Base-by-base conservation (phyloP, 768 basidiomycete genomes). In the Lentinula raphanica region DNA sequence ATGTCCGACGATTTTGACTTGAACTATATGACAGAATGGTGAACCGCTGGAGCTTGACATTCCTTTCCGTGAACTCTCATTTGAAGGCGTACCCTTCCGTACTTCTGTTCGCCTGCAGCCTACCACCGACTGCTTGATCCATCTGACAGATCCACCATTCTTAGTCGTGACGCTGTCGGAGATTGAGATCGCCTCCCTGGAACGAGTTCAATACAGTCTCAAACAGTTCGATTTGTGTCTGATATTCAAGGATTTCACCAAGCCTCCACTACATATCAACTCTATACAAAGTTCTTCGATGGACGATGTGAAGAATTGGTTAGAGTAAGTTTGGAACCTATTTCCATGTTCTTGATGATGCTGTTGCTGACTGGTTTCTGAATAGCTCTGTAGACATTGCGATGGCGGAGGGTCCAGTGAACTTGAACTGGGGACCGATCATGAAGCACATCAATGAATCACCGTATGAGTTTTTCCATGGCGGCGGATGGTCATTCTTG, bases 371-470 rank as follows among this genome's bases (percentile, higher is more conserved):
- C 64, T 57, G 54, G 40, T 15, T 59, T n/a, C 36, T 58, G 56
- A 13, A 31, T 62, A 98, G 95, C 67, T 98, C 95, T 5, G 94
- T 98, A 57, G 97, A 99, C 68, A 95, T 99, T 58, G 88, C 97
- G 7, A 82, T 97, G 74, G 90, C 90, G 46, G 96, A 98, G 72
- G 90, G 95, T 4, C 92, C 93, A 6, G 93, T 99, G 76, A 98
- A 98, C 72, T 77, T 98, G 74, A 96, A 97, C 67, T 99, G 96
- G 97, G 87, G 88, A 5, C 91, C 90, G 3, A 97, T 99, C 70
- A 98, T 99, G 94, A 98, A 98, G 73, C 95, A 93, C 38, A 87
- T 98, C 73, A 97, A 97, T 62, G 96, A 98, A 63, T 92, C 88
- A 62, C 94, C 97, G 0, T 86, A 90, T 63, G 92, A 90, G 28